Evolutionary conservation across 768 basidiomycete genomes (phyloP).

Genomic region (Boletus rubroflammeus): DNA sequence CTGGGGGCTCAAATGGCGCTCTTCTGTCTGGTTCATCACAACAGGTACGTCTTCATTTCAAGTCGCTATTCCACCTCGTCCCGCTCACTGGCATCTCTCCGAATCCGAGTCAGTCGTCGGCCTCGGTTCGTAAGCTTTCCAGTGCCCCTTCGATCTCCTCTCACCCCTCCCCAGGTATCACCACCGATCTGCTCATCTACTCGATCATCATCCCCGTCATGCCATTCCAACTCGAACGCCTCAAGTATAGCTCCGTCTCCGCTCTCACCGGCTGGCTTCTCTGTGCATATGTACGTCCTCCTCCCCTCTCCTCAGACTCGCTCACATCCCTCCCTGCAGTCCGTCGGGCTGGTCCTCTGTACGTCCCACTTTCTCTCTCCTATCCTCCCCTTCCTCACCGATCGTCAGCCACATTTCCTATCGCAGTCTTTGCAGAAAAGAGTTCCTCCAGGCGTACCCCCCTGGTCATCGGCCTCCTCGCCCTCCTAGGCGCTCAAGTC

Average conservation of each 20-base stretch:
- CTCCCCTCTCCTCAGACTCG: background rate
- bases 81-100: conserved; percentile 2
- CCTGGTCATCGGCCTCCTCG: conserved; percentile 46
- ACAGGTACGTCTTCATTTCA: conserved; percentile 33
- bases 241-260: conserved; percentile 46
- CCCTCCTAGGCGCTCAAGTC: conserved; percentile 52
- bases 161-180: conserved; percentile 28
- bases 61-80: background rate
- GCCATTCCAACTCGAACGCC: conserved; percentile 55
- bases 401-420: conserved; percentile 49
- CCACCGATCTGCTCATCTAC: conserved; percentile 56
- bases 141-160: background rate
- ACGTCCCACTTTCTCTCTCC: conserved; percentile 14
- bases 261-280: conserved; percentile 57
- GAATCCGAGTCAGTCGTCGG: conserved; percentile 49
- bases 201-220: conserved; percentile 61
- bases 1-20: conserved; percentile 52
- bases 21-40: conserved; percentile 56
- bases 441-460: conserved; percentile 45
- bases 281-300: conserved; percentile 49
- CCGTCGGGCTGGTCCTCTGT: conserved; percentile 55
- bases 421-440: conserved; percentile 53
- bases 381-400: background rate
- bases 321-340: conserved; percentile 34
- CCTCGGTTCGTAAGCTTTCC: conserved; percentile 36